Percentiles rank a stretch among this genome's conserved stretches.
phyloP scores from a whole-genome alignment of 495 filamentous ascomycete species.

The Lindgomyces ingoldianus region DNA sequence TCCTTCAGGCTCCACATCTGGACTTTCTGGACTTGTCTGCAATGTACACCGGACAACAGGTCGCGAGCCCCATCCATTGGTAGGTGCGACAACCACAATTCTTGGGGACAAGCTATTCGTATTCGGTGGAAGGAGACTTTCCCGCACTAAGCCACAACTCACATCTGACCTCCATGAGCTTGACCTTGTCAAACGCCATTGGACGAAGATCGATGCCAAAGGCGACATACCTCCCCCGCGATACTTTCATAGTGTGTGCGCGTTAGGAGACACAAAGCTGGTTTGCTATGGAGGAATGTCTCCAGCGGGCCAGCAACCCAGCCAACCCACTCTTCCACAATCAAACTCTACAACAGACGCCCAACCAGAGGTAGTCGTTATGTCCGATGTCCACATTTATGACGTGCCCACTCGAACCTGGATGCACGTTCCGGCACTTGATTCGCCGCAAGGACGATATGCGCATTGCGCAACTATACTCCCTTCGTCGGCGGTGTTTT shows the following conservation, averaged over 20 bases:
- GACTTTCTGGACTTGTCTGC: slow-evolving; percentile 86
- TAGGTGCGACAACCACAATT: slow-evolving; percentile 93
- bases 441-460: slow-evolving; percentile 90
- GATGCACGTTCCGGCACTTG: slow-evolving; percentile 76
- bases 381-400: slow-evolving; percentile 97
- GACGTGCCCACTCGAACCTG: slow-evolving; percentile 84
- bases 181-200: slow-evolving; percentile 86
- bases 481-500: slow-evolving; percentile 81
- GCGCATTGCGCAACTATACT: slow-evolving; percentile 95
- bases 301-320: slow-evolving; percentile 57
- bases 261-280: slow-evolving; percentile 89
- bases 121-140: slow-evolving; percentile 88
- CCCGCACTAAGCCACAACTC: slow-evolving; percentile 75
- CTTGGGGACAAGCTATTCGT: slow-evolving; percentile 93
- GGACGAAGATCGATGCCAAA: slow-evolving; percentile 80
- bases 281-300: slow-evolving; percentile 99
- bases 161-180: slow-evolving; percentile 91
- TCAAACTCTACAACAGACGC: slow-evolving; percentile 58
- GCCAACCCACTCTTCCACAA: slow-evolving; percentile 43
- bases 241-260: slow-evolving; percentile 95
- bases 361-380: slow-evolving; percentile 88
- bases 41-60: slow-evolving; percentile 92
- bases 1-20: slow-evolving; percentile 40
- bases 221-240: slow-evolving; percentile 87
- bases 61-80: slow-evolving; percentile 82